Conservation (phyloP, 2,329 filamentous ascomycete genomes). For the Colletotrichum chlorophyti region DNA sequence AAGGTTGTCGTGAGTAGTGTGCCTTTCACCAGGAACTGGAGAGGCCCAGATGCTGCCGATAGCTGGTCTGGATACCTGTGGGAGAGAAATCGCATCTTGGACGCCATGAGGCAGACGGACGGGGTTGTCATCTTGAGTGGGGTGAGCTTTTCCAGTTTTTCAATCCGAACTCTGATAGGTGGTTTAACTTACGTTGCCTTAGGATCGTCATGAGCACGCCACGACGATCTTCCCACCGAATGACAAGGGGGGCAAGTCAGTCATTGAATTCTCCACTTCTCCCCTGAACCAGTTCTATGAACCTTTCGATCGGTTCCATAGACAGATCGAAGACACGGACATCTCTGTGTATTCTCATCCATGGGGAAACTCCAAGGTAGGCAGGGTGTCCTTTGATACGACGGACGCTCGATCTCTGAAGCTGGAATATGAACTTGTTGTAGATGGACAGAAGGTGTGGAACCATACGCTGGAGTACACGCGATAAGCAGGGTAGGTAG, state of each 20-base stretch:
- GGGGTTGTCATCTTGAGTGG: slow-evolving; percentile 71
- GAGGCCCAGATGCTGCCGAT: slow-evolving; percentile 58
- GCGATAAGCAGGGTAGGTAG: neutral
- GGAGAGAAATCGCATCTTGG: slow-evolving; percentile 66
- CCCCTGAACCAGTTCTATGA: slow-evolving; percentile 75
- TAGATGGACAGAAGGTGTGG: slow-evolving; percentile 10
- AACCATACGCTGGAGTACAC: slow-evolving; percentile 10
- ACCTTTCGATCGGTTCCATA: slow-evolving; percentile 64
- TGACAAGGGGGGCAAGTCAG: slow-evolving; percentile 45
- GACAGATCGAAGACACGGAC: slow-evolving; percentile 53
- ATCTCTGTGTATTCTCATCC: slow-evolving; percentile 20
- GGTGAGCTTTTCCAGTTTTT: slow-evolving; percentile 35
- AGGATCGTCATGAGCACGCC: slow-evolving; percentile 70
- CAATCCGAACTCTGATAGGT: neutral
- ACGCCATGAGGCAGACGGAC: slow-evolving; percentile 70
- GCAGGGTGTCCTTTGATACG: slow-evolving; percentile 9
- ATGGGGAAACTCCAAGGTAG: slow-evolving; percentile 20
- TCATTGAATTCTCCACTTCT: slow-evolving; percentile 72
- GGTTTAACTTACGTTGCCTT: neutral
- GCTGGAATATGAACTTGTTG: slow-evolving; percentile 15
- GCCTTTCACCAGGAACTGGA: slow-evolving; percentile 77
- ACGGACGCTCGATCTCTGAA: neutral
- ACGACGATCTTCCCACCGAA: slow-evolving; percentile 54
- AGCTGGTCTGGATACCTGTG: slow-evolving; percentile 72
- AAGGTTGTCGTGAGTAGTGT: slow-evolving; percentile 72